Evolutionary conservation across 1,284 basidiomycete species (phyloP).

Genomic region (Pulveroboletus sp.): DNA sequence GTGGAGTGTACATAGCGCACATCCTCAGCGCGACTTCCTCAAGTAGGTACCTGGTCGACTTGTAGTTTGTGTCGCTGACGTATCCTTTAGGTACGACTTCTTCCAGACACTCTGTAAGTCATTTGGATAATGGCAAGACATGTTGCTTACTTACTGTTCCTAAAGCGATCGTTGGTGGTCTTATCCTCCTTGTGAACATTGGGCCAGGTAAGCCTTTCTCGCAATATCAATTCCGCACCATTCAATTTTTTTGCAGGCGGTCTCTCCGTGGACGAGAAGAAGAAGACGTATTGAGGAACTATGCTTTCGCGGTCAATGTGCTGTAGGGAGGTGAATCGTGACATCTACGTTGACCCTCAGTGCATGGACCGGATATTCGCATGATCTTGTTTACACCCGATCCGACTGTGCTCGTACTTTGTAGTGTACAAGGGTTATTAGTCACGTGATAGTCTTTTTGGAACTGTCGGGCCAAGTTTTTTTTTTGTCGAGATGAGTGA

Average conservation of each 20-base stretch:
- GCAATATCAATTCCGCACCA: neutral
- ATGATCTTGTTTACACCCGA: constrained; percentile 21
- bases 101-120: constrained; percentile 89
- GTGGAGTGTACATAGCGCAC: constrained; percentile 93
- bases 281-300: constrained; percentile 77
- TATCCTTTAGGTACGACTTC: constrained; percentile 73
- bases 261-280: constrained; percentile 98
- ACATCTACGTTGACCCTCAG: constrained; percentile 8
- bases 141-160: constrained; percentile 27
- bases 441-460: constrained; percentile 22
- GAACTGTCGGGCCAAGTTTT: too few species aligned
- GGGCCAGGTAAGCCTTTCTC: constrained; percentile 69
- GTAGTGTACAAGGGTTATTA: neutral
- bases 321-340: constrained; percentile 11
- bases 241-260: constrained; percentile 58
- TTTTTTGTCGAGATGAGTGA: constrained; percentile 24
- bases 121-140: neutral
- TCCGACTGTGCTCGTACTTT: neutral
- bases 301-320: neutral
- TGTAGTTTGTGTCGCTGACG: constrained; percentile 21
- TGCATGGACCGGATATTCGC: constrained; percentile 23
- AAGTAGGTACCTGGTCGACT: constrained; percentile 54
- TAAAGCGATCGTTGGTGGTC: constrained; percentile 92
- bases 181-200: constrained; percentile 97
- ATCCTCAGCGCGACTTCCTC: constrained; percentile 97